Percentiles rank a stretch among this genome's conserved stretches.
phyloP scores from a whole-genome alignment of 352 stramenopile species.

The Phytopythium aichiense region DNA sequence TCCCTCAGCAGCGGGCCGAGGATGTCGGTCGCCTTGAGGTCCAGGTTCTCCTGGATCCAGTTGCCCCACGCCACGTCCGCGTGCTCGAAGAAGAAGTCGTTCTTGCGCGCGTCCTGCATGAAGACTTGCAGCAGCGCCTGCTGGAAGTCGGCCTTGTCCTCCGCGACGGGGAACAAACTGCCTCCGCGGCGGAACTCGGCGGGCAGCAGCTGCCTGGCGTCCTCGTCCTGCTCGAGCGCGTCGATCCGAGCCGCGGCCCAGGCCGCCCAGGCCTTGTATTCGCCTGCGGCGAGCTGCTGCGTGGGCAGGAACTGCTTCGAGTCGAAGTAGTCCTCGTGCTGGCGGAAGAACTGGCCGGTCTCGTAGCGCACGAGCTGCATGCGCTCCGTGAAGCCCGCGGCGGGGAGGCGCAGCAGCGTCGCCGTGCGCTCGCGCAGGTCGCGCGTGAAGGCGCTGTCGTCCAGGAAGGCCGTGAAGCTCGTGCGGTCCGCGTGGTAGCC shows the following conservation, averaged over 20 bases:
- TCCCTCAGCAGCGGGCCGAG: slow-evolving; percentile 39
- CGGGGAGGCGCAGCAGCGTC: slow-evolving; percentile 43
- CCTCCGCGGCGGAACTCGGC: slow-evolving; percentile 29
- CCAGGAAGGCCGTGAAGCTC: slow-evolving; percentile 66
- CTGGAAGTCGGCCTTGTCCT: slow-evolving; percentile 48
- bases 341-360: slow-evolving; percentile 66
- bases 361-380: slow-evolving; percentile 72
- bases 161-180: slow-evolving; percentile 36
- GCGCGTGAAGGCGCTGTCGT: slow-evolving; percentile 59
- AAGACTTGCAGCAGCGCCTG: slow-evolving; percentile 44
- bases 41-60: slow-evolving; percentile 48
- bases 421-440: slow-evolving; percentile 50
- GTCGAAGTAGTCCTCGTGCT: slow-evolving; percentile 77
- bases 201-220: slow-evolving; percentile 12
- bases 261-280: slow-evolving; percentile 41
- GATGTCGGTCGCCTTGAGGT: slow-evolving; percentile 36
- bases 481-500: slow-evolving; percentile 62
- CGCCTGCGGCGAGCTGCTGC: slow-evolving; percentile 27
- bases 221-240: not conserved
- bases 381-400: slow-evolving; percentile 40
- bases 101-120: slow-evolving; percentile 37
- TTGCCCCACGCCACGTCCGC: slow-evolving; percentile 41
- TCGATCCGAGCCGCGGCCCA: slow-evolving; percentile 44
- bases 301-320: slow-evolving; percentile 58
- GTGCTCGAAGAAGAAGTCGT: slow-evolving; percentile 56